Conservation (phyloP, 768 basidiomycete species). For the Daedalea quercina region DNA sequence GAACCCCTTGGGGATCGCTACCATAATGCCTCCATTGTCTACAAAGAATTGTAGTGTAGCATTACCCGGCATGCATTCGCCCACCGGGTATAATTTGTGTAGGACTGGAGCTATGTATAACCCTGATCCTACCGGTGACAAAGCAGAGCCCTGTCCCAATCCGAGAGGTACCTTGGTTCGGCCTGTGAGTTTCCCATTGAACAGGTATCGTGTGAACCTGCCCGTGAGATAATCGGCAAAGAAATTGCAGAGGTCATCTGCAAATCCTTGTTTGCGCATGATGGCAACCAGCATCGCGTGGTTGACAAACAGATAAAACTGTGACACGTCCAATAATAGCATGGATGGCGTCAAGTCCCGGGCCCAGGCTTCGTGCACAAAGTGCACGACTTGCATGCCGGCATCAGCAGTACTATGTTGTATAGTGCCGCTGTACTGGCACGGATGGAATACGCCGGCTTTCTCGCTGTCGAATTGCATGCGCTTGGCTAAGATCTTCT, state of each 20-base stretch:
- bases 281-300: slow-evolving; percentile 7
- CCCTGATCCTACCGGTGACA: slow-evolving; percentile 11
- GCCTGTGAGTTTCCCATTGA: neutral
- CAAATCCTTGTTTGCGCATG: slow-evolving; percentile 9
- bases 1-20: neutral
- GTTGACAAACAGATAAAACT: slow-evolving; percentile 16
- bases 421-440: slow-evolving; percentile 15
- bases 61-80: too few relatives aligned
- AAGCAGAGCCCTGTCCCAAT: slow-evolving; percentile 12
- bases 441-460: slow-evolving; percentile 10
- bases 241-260: slow-evolving; percentile 2
- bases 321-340: slow-evolving; percentile 13
- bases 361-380: slow-evolving; percentile 6
- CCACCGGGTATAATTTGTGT: slow-evolving; percentile 3
- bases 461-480: neutral
- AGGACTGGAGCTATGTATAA: slow-evolving; percentile 11
- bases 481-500: neutral
- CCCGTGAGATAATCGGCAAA: slow-evolving; percentile 8
- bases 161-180: slow-evolving; percentile 1
- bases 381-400: slow-evolving; percentile 7
- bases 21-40: slow-evolving; percentile 10
- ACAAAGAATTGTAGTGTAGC: slow-evolving; percentile 9
- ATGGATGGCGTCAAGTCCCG: slow-evolving; percentile 2
- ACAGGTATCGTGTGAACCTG: slow-evolving; percentile 6
- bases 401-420: slow-evolving; percentile 16